phyloP scores from a whole-genome alignment of 331 rosid genomes.

The Ulmus americana region DNA sequence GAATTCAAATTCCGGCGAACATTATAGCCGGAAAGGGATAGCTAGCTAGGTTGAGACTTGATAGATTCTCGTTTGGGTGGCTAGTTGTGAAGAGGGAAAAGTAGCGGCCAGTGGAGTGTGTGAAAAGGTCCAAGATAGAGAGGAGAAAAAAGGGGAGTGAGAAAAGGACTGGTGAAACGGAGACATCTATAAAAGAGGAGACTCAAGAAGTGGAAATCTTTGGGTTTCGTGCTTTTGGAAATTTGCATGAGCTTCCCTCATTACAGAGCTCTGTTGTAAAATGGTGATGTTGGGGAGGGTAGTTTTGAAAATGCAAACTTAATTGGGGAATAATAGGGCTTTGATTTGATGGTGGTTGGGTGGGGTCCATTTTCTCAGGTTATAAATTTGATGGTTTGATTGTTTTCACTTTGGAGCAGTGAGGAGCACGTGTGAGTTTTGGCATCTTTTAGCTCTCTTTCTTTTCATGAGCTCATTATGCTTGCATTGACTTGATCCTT shows the following conservation, averaged over 20 bases:
- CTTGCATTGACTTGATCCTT: not conserved
- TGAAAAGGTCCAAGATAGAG: not conserved
- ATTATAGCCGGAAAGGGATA: not conserved
- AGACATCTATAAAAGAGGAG: slow-evolving; percentile 19
- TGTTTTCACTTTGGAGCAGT: not conserved
- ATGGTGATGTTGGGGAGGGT: slow-evolving; percentile 4
- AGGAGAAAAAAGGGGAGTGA: not conserved
- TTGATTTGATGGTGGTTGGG: slow-evolving; percentile 10
- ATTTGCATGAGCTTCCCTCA: not conserved
- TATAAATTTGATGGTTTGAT: slow-evolving; percentile 14
- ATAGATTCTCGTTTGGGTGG: not conserved
- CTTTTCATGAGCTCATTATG: not conserved
- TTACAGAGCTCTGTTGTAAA: not conserved
- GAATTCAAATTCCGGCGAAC: slow-evolving; percentile 17
- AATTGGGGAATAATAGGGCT: not conserved
- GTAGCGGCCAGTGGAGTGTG: slow-evolving; percentile 13
- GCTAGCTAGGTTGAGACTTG: not conserved
- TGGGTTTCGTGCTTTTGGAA: slow-evolving; percentile 31
- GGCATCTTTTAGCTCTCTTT: not conserved
- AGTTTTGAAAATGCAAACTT: not conserved
- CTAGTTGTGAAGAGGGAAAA: not conserved
- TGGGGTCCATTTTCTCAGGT: slow-evolving; percentile 18
- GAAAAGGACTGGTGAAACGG: slow-evolving; percentile 17
- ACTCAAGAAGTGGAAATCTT: slow-evolving; percentile 9
- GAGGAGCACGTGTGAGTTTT: slow-evolving; percentile 7